A percentile compares a stretch with the other conserved stretches of the same genome.
These are phyloP conservation scores for Cryptococcus jaspeensis DNA, from an alignment of 1,284 basidiomycete species.

Conservation along the genomic window DNA sequence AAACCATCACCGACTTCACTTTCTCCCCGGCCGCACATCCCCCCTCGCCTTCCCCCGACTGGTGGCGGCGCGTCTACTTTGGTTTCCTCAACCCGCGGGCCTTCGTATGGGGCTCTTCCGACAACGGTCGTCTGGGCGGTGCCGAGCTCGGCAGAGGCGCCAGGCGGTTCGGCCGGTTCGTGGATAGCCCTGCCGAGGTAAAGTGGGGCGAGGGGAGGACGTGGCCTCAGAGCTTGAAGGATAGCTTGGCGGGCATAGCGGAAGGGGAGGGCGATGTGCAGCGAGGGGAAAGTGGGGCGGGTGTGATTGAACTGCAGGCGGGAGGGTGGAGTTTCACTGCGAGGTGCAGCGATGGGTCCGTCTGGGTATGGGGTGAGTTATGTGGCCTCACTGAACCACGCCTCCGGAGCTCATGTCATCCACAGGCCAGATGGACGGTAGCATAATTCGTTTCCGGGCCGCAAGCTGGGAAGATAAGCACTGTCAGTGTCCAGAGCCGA, in stretches of 20 bases:
- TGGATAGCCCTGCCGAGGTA: slow-evolving; percentile 55
- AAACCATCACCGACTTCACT: slow-evolving; percentile 71
- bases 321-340: slow-evolving; percentile 65
- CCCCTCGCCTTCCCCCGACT: slow-evolving; percentile 42
- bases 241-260: slow-evolving; percentile 5
- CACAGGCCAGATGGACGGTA: slow-evolving; percentile 64
- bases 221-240: slow-evolving; percentile 10
- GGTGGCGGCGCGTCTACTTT: slow-evolving; percentile 76
- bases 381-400: background rate
- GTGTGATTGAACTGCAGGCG: slow-evolving; percentile 71
- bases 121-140: slow-evolving; percentile 35
- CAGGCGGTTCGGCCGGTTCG: slow-evolving; percentile 57
- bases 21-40: slow-evolving; percentile 57
- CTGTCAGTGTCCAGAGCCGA: slow-evolving; percentile 30
- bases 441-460: slow-evolving; percentile 17
- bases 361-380: slow-evolving; percentile 76
- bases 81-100: slow-evolving; percentile 62
- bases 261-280: background rate
- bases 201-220: slow-evolving; percentile 38
- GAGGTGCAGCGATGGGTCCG: slow-evolving; percentile 64
- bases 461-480: slow-evolving; percentile 29
- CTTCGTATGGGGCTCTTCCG: slow-evolving; percentile 76
- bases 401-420: background rate
- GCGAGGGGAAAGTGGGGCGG: slow-evolving; percentile 1
- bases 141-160: slow-evolving; percentile 31